phyloP scores from a whole-genome alignment of 139 green algal species.

The Tetraselmis striata region DNA sequence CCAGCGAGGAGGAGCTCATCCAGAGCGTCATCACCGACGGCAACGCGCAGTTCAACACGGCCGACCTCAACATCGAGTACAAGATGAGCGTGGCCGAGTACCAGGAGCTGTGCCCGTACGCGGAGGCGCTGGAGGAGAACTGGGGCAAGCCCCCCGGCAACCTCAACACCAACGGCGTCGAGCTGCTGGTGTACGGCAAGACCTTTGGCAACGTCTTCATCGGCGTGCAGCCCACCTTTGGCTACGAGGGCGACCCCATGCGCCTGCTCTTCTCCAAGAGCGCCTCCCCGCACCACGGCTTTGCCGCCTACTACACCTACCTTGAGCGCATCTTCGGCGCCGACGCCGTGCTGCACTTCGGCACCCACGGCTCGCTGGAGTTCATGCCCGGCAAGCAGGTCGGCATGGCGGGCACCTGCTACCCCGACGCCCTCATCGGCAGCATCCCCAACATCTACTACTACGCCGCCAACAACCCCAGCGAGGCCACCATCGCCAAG shows the following conservation, averaged over 20 bases:
- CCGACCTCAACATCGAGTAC: slow-evolving; percentile 96
- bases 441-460: slow-evolving; percentile 99
- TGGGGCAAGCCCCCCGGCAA: slow-evolving; percentile 93
- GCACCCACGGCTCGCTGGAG: slow-evolving; percentile 97
- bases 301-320: slow-evolving; percentile 99
- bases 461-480: slow-evolving; percentile 99
- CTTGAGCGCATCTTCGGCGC: slow-evolving; percentile 92
- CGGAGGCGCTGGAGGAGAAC: slow-evolving; percentile 94
- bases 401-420: slow-evolving; percentile 95
- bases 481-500: slow-evolving; percentile 98
- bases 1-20: slow-evolving; percentile 74
- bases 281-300: slow-evolving; percentile 96
- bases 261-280: slow-evolving; percentile 91
- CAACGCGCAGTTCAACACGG: slow-evolving; percentile 90
- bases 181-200: slow-evolving; percentile 93
- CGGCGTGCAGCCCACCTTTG: slow-evolving; percentile 98
- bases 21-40: slow-evolving; percentile 70
- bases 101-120: slow-evolving; percentile 84
- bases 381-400: slow-evolving; percentile 99
- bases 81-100: slow-evolving; percentile 87
- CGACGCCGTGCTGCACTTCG: slow-evolving; percentile 98
- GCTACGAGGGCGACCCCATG: slow-evolving; percentile 99
- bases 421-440: slow-evolving; percentile 95
- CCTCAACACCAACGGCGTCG: slow-evolving; percentile 91
- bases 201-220: slow-evolving; percentile 99